A percentile compares a stretch with the other conserved stretches of the same genome.
These are phyloP conservation scores for Barbarea vulgaris DNA, from an alignment of 345 rosid species.

Conservation along the genomic window DNA sequence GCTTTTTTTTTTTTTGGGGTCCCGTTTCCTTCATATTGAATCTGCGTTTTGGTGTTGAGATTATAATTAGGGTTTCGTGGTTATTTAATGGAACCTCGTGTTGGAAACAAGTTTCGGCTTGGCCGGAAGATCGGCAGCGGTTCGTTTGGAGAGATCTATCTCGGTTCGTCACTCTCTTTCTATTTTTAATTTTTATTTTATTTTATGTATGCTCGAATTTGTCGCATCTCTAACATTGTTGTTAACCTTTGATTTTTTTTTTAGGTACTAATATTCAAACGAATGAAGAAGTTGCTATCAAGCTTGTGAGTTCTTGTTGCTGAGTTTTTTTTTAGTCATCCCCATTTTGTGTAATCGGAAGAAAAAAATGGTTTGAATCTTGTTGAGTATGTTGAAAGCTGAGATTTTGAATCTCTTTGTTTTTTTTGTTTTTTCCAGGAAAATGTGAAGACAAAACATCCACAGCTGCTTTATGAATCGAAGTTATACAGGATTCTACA, in stretches of 20 bases:
- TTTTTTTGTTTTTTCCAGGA: conserved; percentile 31
- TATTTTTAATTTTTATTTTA: not conserved
- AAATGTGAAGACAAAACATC: conserved; percentile 43
- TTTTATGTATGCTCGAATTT: not conserved
- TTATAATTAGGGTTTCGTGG: conserved; percentile 19
- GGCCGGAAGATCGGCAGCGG: conserved; percentile 74
- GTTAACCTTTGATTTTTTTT: conserved; percentile 18
- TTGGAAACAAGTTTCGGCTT: conserved; percentile 64
- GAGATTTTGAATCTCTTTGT: not conserved
- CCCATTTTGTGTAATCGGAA: not conserved
- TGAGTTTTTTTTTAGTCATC: not conserved
- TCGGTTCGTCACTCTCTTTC: conserved; percentile 43
- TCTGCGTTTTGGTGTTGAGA: conserved; percentile 26
- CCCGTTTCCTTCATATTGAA: conserved; percentile 2
- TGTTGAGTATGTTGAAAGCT: not conserved
- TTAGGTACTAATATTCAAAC: conserved; percentile 84
- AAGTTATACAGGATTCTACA: conserved; percentile 44
- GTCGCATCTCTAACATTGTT: conserved; percentile 9
- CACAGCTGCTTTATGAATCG: conserved; percentile 45
- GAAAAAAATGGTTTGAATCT: too few relatives aligned
- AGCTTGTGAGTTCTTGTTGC: conserved; percentile 69
- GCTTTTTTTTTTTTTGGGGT: not conserved
- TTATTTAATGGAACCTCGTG: conserved; percentile 53
- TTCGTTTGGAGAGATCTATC: conserved; percentile 68
- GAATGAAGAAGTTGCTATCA: conserved; percentile 91